Evolutionary conservation across 2,329 filamentous ascomycete species (phyloP).

Genomic region (Emericellopsis atlantica): DNA sequence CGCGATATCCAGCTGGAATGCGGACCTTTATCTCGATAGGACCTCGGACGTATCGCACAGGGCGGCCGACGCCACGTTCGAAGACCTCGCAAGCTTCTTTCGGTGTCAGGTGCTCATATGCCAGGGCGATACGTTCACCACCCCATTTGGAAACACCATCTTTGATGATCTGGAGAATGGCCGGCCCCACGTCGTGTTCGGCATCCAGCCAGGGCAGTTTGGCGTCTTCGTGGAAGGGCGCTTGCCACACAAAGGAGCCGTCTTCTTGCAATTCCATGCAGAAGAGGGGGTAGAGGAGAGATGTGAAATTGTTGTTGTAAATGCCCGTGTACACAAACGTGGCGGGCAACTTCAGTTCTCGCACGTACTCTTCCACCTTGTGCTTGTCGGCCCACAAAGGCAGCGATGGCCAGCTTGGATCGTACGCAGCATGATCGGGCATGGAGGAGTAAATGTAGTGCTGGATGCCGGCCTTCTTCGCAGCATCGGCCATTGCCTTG

Average conservation of each 20-base stretch:
- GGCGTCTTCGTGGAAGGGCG: constrained; percentile 81
- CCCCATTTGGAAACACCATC: constrained; percentile 81
- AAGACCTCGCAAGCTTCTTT: constrained; percentile 73
- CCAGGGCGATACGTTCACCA: constrained; percentile 65
- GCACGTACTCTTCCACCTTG: constrained; percentile 82
- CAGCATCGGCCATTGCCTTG: constrained; percentile 76
- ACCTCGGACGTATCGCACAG: constrained; percentile 64
- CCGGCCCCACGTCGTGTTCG: constrained; percentile 89
- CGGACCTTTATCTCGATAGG: constrained; percentile 76
- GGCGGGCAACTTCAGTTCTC: constrained; percentile 67
- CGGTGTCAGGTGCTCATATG: constrained; percentile 81
- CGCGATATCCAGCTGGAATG: constrained; percentile 77
- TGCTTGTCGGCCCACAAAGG: constrained; percentile 91
- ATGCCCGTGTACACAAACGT: constrained; percentile 96
- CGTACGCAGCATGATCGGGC: constrained; percentile 82
- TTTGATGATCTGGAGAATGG: constrained; percentile 88
- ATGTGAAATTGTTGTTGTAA: constrained; percentile 99
- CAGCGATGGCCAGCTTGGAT: constrained; percentile 64
- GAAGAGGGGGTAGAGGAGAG: constrained; percentile 81
- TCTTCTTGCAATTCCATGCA: constrained; percentile 83
- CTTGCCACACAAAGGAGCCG: constrained; percentile 83
- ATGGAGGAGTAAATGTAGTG: constrained; percentile 97
- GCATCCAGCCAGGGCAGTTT: constrained; percentile 92
- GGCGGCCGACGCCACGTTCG: constrained; percentile 62
- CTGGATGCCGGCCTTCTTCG: constrained; percentile 69